These are phyloP conservation scores for Lathyrus sativus DNA, from an alignment of 306 rosid species.

Conservation along the genomic window DNA sequence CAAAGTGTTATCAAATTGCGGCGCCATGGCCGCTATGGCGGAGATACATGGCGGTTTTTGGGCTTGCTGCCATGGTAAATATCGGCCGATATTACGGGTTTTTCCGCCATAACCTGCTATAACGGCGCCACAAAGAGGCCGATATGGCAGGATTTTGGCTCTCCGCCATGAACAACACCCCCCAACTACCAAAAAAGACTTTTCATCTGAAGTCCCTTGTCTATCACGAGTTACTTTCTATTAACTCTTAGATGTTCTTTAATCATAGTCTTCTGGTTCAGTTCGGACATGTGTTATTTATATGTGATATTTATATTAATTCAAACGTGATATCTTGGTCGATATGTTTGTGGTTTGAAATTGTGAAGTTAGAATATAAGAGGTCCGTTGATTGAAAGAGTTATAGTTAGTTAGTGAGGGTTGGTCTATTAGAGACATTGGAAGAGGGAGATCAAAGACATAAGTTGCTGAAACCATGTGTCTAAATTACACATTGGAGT, in stretches of 20 bases:
- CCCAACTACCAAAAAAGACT: no score
- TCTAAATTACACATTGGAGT: neutral
- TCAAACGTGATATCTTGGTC: conserved; percentile 13
- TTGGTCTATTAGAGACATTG: neutral
- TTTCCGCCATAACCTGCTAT: no score
- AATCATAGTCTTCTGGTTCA: neutral
- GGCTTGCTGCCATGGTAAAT: no score
- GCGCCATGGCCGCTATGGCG: no score
- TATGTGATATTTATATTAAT: neutral
- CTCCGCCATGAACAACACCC: no score
- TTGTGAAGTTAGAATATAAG: conserved; percentile 4
- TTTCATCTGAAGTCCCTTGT: no score
- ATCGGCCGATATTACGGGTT: no score
- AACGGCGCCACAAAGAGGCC: no score
- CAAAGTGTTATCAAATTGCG: no score
- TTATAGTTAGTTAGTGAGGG: neutral
- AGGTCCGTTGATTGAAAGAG: neutral
- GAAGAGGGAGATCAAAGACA: neutral
- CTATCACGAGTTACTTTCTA: neutral
- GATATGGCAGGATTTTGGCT: no score
- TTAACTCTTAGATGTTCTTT: conserved; percentile 14
- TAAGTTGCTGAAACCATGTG: neutral
- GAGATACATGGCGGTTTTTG: no score
- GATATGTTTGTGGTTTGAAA: conserved; percentile 25
- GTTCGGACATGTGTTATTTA: neutral